Evolutionary conservation across 768 basidiomycete genomes (phyloP), one percentile per base, ranked within the genome.

Genomic region (Russula compacta): DNA sequence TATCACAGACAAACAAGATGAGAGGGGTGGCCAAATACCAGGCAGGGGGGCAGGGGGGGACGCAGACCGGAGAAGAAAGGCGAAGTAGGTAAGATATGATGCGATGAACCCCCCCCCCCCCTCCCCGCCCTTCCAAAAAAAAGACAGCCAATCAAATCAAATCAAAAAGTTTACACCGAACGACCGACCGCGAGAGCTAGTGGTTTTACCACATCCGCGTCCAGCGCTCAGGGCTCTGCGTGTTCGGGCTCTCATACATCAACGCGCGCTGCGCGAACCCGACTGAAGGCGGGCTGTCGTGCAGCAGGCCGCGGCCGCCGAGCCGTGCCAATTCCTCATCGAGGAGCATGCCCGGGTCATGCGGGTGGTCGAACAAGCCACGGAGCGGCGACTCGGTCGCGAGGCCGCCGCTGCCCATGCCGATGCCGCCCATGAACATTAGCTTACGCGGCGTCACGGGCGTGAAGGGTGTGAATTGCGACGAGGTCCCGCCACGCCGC

Each of bases 211-310:
- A 72, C 48, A 64, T 66, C 7, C 68, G 64, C 38, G 76, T 73
- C 69, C 79, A 79, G 67, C 79, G 78, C 19, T 78, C 79, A 1
- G 85, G 84, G 66, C 83, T 84, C 38, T 77, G 67, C 61, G 78
- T 63, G 51, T 80, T 83, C n/a, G 89, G 89, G 69, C 87, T 89
- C 64, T 88, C 84, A 66, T 89, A 91, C 66, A 90, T 68, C 64
- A 86, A 67, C 39, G 79, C 78, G 33, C 76, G 75, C 78, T 64
- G 66, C 60, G 83, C 89, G 70, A 82, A 91, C 1, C 87, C 86
- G 0, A 73, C 77, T 0, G 53, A 35, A 29, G 24, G 24, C 14
- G 87, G 88, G 67, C 86, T 89, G 39, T 85, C 84, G 21, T 78
- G 78, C 33, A 71, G 78, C 33, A 71, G 67, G 4, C 62, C 63